phyloP scores from a whole-genome alignment of 2,329 filamentous ascomycete species.

The Aspergillus fumigatus region DNA sequence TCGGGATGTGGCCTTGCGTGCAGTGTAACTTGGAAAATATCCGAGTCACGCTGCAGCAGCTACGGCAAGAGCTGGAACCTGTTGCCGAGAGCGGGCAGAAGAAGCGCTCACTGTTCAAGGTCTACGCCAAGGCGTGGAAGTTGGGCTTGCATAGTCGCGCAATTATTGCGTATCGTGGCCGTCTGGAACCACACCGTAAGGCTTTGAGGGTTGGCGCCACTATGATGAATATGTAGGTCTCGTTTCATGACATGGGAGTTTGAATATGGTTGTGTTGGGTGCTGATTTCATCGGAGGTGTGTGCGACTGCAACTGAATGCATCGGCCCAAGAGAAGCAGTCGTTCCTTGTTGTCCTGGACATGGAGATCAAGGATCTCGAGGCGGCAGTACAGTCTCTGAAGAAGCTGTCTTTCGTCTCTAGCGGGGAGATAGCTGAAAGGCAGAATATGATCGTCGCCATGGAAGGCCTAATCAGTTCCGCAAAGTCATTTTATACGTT shows the following conservation, averaged over 20 bases:
- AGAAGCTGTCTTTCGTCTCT: not conserved
- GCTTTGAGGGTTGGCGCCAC: not conserved
- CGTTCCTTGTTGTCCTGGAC: not conserved
- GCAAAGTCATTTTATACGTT: not conserved
- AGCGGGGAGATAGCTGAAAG: not conserved
- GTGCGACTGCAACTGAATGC: not conserved
- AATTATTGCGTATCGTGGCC: not conserved
- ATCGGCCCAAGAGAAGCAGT: not conserved
- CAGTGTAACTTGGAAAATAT: not conserved
- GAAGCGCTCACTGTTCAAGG: not conserved
- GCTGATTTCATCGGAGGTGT: not conserved
- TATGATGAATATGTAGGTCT: slow-evolving; percentile 1
- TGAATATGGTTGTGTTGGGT: not conserved
- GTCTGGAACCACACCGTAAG: not conserved
- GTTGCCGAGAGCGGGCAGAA: not conserved
- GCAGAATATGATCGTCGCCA: not conserved
- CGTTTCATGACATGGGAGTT: too few relatives aligned
- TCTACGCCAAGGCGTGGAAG: not conserved
- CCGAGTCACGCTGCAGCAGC: not conserved
- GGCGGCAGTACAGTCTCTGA: not conserved
- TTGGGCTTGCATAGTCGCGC: not conserved
- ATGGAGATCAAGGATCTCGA: slow-evolving; percentile 1
- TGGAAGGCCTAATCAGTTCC: not conserved
- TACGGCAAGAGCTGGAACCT: not conserved
- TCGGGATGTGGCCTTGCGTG: slow-evolving; percentile 1